Base-by-base conservation (phyloP, 2,329 filamentous ascomycete species). In the Metarhizium sp. region DNA sequence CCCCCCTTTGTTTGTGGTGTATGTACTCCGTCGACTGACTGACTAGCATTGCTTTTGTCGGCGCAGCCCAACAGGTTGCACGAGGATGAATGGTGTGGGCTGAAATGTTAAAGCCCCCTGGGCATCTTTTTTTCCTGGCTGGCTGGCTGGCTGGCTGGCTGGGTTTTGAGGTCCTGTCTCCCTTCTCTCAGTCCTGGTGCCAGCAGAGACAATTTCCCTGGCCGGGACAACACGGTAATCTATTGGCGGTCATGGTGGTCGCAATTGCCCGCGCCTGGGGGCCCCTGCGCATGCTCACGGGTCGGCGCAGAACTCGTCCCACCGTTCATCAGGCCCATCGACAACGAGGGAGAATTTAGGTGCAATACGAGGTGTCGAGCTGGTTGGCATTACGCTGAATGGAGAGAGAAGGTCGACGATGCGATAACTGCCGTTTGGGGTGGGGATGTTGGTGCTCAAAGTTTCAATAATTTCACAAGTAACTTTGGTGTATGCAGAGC, bases 171-270 rank as follows among this genome's bases (percentile, higher is more conserved):
- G 25, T 25, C 25, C n/a, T 25, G 2, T 48, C 45, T 18, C 45
- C 18, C 18, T 18, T 30, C 45, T 48, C 45, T 8, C 18, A 40
- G 30, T 18, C 40, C 40, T 32, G 10, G 40, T 30, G 11, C 38
- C 38, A 20, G 36, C 51, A 48, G 20, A 36, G 42, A 40, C 49
- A 55, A 55, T 55, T 51, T 55, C 53, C 25, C 25, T 25, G 25
- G 25, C 25, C 25, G 25, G 25, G 25, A 4, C 25, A 25, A 25
- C 25, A 25, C 25, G 3, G 25, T 25, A 25, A 25, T 25, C 25
- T 25, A 38, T 50, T 29, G 18, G 49, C 40, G 36, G 42, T 38
- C 6, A 30, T 20, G 36, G 18, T 40, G 48, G 53, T 13, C 36
- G 47, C 48, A 55, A 38, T 52, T 48, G 50, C 50, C 42, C 10